Base-by-base conservation (phyloP, 805 yeast species). In the Nadsonia fulvescens region DNA sequence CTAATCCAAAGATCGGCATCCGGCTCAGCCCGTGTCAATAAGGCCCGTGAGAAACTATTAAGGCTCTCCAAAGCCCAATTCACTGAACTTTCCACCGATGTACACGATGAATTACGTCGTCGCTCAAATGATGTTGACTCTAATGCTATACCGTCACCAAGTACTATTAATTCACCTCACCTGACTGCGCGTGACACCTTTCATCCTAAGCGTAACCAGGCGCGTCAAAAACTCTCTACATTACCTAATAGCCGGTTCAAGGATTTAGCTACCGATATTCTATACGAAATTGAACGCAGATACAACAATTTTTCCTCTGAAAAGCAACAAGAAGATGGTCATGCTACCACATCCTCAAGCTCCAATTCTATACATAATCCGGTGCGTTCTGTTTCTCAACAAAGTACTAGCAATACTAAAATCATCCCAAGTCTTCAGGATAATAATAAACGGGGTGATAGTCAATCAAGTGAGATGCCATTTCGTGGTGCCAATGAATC, bases 161-260 rank as follows among this genome's bases (percentile, higher is more conserved):
- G n/a, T n/a, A n/a, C n/a, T n/a, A n/a, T n/a, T n/a, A n/a, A n/a
- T n/a, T n/a, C n/a, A n/a, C 41, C 38, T 20, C 69, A 63, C 40
- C 57, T 86, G 28, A 57, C 70, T 20, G 83, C 93, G 5, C 66
- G 68, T 39, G 58, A 65, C 5, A 60, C 63, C 11, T 81, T 79
- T 52, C 98, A 89, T 49, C 83, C 92, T 22, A 83, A 82, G 45
- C 66, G 99, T 43, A 91, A 89, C 45, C 92, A 82, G 49, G 96
- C 98, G 2, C 64, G 99, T 40, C 78, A 78, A 48, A 86, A 83
- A 51, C 61, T 89, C 38, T 74, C 94, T 4, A 69, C 77, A 25
- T 63, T 89, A 32, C 89, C 93, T 2, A 70, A 71, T 25, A 48
- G 71, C 3, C 54, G 96, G 33, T 89, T 89, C 53, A 72, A 73